Percentiles rank a stretch among this genome's conserved stretches.
These are phyloP conservation scores for Epichloe elymi DNA, from an alignment of 2,329 filamentous ascomycete species.

Conservation along the genomic window DNA sequence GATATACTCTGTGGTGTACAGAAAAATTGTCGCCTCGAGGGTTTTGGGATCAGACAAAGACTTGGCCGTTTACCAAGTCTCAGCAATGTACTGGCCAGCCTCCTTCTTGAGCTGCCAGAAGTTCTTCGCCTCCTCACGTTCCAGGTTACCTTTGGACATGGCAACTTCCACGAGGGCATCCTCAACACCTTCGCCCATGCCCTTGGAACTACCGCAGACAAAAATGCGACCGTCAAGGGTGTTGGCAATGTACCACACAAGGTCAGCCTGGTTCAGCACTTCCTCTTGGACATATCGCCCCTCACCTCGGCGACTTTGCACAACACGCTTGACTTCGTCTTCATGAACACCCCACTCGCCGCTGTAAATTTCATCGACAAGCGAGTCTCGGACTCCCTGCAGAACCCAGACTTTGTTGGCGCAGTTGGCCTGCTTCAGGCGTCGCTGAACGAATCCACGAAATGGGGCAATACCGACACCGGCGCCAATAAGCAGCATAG, in stretches of 20 bases:
- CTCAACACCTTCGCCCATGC: constrained; percentile 96
- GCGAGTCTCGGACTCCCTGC: constrained; percentile 84
- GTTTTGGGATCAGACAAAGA: not conserved
- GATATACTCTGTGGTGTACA: not conserved
- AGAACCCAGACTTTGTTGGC: constrained; percentile 97
- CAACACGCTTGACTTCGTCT: constrained; percentile 69
- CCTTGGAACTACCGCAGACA: constrained; percentile 87
- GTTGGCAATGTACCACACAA: constrained; percentile 98
- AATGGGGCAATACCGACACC: constrained; percentile 96
- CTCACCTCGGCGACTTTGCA: constrained; percentile 62
- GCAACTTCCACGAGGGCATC: constrained; percentile 77
- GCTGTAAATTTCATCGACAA: constrained; percentile 90
- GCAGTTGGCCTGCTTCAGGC: constrained; percentile 86
- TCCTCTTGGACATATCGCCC: constrained; percentile 95
- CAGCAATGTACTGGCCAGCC: constrained; percentile 89
- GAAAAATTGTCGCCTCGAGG: not conserved
- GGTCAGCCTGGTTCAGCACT: constrained; percentile 75
- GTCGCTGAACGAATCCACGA: constrained; percentile 90
- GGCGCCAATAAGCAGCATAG: constrained; percentile 94
- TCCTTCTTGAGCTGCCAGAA: constrained; percentile 92
- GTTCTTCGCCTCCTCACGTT: constrained; percentile 63
- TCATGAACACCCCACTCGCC: constrained; percentile 95
- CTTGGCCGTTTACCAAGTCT: constrained; percentile 42
- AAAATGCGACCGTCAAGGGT: constrained; percentile 91
- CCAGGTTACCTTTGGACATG: constrained; percentile 82